Base-by-base conservation (phyloP, 345 rosid species). In the Hibiscus mutabilis region DNA sequence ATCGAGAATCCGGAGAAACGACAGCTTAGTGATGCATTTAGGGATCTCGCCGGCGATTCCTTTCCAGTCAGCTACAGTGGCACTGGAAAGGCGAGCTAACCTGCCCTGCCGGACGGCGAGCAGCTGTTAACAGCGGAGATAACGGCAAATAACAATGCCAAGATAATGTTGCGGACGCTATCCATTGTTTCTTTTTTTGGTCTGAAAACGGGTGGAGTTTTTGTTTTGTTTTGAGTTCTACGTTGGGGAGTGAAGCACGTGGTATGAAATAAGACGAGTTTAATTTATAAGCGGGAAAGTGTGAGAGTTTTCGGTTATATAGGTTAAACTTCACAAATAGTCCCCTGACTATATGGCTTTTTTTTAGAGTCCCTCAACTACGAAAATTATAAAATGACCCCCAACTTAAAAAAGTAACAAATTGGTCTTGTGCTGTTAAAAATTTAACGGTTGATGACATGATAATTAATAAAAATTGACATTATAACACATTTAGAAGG, bases 11-110 rank as follows among this genome's bases (percentile, higher is more conserved):
- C 97, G 84, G 55, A 93, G 89, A 56, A 86, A 91, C 9, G 96
- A 88, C 10, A 93, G 76, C 0, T 81, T 71, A 6, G 88, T 73
- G 15, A 91, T 68, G 60, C 98, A 93, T 5, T 74, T 71, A 0
- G 98, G 98, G 60, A 93, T 91, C 70, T 79, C 84, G 13, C 98
- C 96, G 35, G 91, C 52, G 69, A 93, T 91, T 2, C 94, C 98
- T 79, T 93, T 91, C 98, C 97, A 93, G 47, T 93, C 96, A 25
- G 98, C 93, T 35, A 93, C 77, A 4, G 82, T 91, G 69, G 91
- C 65, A 62, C 86, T 82, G 61, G 96, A 86, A 68, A 93, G 97
- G 35, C 86, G 78, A 21, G 83, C 3, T 22, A 91, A 86, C 60
- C 76, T 80, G 62, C 98, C 67, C 82, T 77, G 83, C 91, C 98